Conservation (phyloP, 345 rosid species). For the Gossypium sturtianum region DNA sequence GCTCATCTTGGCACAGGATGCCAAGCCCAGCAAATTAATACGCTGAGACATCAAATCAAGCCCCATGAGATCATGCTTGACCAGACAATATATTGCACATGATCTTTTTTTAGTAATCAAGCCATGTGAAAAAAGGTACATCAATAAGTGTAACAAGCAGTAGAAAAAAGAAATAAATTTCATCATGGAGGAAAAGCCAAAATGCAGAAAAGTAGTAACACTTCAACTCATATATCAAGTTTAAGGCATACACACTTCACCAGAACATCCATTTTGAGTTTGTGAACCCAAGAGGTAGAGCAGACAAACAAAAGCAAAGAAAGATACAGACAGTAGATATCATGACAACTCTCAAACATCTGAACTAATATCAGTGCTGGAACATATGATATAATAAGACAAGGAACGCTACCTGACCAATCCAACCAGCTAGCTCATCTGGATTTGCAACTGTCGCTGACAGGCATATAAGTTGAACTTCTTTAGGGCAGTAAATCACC, state of each 20-base stretch:
- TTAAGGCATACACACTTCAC: background rate
- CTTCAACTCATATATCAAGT: background rate
- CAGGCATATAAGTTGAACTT: constrained; percentile 82
- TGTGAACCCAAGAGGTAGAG: background rate
- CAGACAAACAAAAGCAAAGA: background rate
- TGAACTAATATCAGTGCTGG: background rate
- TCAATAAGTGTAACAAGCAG: background rate
- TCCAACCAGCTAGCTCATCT: constrained; percentile 96
- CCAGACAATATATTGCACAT: background rate
- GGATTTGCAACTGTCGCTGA: constrained; percentile 97
- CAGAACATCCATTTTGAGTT: background rate
- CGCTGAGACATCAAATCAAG: background rate
- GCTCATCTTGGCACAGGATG: background rate
- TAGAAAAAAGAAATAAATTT: background rate
- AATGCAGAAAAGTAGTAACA: background rate
- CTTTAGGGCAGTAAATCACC: constrained; percentile 92
- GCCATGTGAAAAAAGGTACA: constrained; percentile 1
- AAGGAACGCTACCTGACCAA: constrained; percentile 58
- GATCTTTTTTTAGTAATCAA: background rate
- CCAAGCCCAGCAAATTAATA: background rate
- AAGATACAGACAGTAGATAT: background rate
- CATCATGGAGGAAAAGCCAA: background rate
- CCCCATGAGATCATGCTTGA: background rate
- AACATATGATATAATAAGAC: background rate
- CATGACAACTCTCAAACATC: background rate